phyloP scores from a whole-genome alignment of 2,329 filamentous ascomycete species.

The Fusarium circinatum region DNA sequence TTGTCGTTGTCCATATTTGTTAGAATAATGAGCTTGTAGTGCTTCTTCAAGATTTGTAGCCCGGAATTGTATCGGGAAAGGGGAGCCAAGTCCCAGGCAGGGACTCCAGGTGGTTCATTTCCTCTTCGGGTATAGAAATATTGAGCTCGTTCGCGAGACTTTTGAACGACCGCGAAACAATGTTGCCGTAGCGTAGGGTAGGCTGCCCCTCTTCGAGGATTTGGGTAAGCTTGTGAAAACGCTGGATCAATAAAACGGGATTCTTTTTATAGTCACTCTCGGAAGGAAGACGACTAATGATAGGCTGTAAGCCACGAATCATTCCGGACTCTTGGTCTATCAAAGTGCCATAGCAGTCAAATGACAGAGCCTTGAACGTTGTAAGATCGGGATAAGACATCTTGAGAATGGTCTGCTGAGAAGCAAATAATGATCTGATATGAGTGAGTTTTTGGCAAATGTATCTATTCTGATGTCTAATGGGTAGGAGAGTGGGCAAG shows the following conservation, averaged over 20 bases:
- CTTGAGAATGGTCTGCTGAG: fast-evolving
- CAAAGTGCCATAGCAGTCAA: slow-evolving; percentile 13
- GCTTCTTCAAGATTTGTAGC: neutral
- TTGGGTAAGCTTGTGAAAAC: neutral
- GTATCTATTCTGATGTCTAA: fast-evolving
- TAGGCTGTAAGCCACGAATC: neutral
- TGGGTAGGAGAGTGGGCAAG: neutral
- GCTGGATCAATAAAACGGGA: neutral
- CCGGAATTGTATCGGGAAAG: neutral
- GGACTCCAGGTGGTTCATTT: neutral
- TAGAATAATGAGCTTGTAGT: slow-evolving; percentile 13
- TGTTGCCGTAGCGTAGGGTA: neutral
- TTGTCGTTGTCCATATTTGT: slow-evolving; percentile 24
- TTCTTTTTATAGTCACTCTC: neutral
- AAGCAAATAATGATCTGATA: fast-evolving
- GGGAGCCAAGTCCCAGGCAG: slow-evolving; percentile 5
- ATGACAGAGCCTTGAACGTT: slow-evolving; percentile 4
- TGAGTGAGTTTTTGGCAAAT: fast-evolving
- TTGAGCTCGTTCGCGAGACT: neutral
- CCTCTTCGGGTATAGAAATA: neutral
- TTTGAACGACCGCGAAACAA: slow-evolving; percentile 6
- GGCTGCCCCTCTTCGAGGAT: neutral
- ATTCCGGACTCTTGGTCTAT: slow-evolving; percentile 17
- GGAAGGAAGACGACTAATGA: neutral
- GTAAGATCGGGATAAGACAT: slow-evolving; percentile 7